Evolutionary conservation across 345 rosid species (phyloP), one percentile per base, ranked within the genome.

Genomic region (Bruguiera sexangula): DNA sequence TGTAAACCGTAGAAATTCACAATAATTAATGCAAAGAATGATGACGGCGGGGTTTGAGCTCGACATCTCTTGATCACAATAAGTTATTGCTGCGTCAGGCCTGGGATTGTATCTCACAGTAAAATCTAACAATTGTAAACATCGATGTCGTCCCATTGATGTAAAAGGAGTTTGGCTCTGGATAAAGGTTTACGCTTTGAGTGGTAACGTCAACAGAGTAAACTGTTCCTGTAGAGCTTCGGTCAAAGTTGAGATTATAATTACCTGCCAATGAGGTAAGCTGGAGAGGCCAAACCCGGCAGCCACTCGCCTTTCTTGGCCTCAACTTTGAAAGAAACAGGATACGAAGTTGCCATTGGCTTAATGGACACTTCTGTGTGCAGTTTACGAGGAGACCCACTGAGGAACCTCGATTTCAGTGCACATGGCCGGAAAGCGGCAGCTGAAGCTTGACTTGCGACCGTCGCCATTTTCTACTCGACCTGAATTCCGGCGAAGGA

Each of bases 221-320:
- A 27, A 20, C 30, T 21, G 29, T 56, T 55, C 24, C 30, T 15
- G 27, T 56, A 1, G 29, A 56, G 30, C 22, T 56, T 15, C 24
- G 8, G 6, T 24, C 0, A 24, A 56, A 56, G 60, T 56, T 24
- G 50, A 21, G 60, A 56, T 10, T 56, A 11, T 56, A 4, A 21
- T 62, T 79, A 91, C 97, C 98, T 91, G 79, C 97, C 96, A 62
- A 69, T 78, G 69, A 94, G 93, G 82, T 94, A 94, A 66, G 68
- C 80, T 2, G 97, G 98, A 1, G 97, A 85, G 3, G 96, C 57
- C 80, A 87, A 77, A 62, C 96, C 97, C 1, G 98, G 98, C 73
- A 93, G 74, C 97, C 98, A 93, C 78, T 91, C 91, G n/a, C 98
- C 97, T 74, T 90, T 85, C 89, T 86, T 89, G 79, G 96, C 97